Evolutionary conservation across 441 rosid species (phyloP).

Genomic region (Erysimum pusillum): DNA sequence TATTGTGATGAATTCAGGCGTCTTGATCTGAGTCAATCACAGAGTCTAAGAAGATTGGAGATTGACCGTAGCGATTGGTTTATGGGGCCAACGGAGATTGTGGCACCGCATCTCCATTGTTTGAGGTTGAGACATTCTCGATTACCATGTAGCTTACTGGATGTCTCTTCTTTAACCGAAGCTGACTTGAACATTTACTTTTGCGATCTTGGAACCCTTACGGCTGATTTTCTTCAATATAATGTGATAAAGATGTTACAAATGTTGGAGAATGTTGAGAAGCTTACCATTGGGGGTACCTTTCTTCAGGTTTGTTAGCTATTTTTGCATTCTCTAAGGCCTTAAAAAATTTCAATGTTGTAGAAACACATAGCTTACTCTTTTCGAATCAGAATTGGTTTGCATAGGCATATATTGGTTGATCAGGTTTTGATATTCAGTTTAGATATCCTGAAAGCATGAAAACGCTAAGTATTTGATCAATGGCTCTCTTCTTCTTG

Average conservation of each 20-base stretch:
- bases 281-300: constrained; percentile 42
- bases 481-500: constrained; percentile 15
- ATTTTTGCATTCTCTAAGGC: neutral
- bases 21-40: constrained; percentile 44
- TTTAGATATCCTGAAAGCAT: neutral
- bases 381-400: neutral
- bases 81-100: constrained; percentile 34
- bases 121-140: constrained; percentile 41
- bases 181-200: constrained; percentile 45
- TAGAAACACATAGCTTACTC: constrained; percentile 3
- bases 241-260: constrained; percentile 37
- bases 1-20: constrained; percentile 33
- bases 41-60: constrained; percentile 27
- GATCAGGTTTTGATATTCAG: neutral
- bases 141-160: constrained; percentile 23
- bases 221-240: constrained; percentile 30
- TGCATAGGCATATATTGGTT: constrained; percentile 2
- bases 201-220: constrained; percentile 32
- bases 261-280: constrained; percentile 34
- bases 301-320: constrained; percentile 45
- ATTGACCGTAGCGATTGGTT: constrained; percentile 43
- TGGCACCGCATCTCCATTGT: constrained; percentile 38
- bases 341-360: neutral
- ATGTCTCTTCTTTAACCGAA: constrained; percentile 39
- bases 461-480: neutral